Conservation (phyloP, 1,284 basidiomycete species). For the Leucoagaricus sp. region DNA sequence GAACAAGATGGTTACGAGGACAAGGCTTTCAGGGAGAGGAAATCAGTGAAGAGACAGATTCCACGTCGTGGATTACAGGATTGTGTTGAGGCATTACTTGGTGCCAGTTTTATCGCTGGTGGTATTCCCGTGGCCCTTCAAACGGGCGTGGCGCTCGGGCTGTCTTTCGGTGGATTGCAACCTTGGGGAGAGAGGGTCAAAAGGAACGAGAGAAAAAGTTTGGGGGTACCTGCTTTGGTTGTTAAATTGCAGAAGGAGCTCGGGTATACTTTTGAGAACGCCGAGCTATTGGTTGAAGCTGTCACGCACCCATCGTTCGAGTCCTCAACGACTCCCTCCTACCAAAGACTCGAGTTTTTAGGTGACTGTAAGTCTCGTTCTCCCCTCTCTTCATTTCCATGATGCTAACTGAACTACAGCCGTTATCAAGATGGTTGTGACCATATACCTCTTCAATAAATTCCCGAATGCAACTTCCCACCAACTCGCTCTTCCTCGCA, state of each 20-base stretch:
- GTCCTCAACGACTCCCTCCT: conserved; percentile 54
- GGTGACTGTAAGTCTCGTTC: conserved; percentile 71
- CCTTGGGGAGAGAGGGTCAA: conserved; percentile 63
- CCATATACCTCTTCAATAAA: conserved; percentile 69
- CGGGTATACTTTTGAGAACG: conserved; percentile 70
- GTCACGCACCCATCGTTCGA: conserved; percentile 80
- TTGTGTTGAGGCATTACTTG: conserved; percentile 82
- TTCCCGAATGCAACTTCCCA: conserved; percentile 73
- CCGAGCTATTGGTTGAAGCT: conserved; percentile 69
- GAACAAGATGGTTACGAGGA: conserved; percentile 33
- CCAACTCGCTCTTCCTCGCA: conserved; percentile 69
- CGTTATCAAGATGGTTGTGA: conserved; percentile 74
- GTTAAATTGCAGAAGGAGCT: conserved; percentile 58
- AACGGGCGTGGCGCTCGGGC: conserved; percentile 62
- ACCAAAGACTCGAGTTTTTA: conserved; percentile 83
- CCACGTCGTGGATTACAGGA: conserved; percentile 78
- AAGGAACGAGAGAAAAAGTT: conserved; percentile 25
- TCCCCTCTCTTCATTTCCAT: conserved; percentile 1
- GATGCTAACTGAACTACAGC: conserved; percentile 42
- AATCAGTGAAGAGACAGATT: conserved; percentile 36
- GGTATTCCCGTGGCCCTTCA: conserved; percentile 68
- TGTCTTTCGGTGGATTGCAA: conserved; percentile 68
- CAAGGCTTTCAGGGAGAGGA: conserved; percentile 21
- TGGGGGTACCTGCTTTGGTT: conserved; percentile 50
- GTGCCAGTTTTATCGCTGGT: conserved; percentile 70